Evolutionary conservation across 345 rosid species (phyloP).

Genomic region (Raphanus raphanistrum): DNA sequence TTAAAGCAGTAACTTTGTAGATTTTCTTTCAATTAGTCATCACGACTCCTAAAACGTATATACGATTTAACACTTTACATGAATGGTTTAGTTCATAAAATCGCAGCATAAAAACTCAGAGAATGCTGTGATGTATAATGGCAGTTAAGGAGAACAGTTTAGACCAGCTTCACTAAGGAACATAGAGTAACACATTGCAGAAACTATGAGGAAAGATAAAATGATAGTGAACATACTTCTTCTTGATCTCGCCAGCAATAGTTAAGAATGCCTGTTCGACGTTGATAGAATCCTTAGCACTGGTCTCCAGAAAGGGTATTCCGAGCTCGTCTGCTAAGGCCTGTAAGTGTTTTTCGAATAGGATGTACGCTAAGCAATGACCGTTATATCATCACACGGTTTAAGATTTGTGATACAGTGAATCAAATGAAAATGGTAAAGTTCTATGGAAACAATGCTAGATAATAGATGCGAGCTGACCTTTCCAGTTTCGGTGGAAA

Average conservation of each 20-base stretch:
- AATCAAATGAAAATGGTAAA: slow-evolving; percentile 5
- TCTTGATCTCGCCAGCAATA: slow-evolving; percentile 79
- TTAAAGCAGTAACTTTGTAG: not conserved
- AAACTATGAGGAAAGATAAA: not conserved
- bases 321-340: slow-evolving; percentile 82
- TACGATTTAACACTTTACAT: not conserved
- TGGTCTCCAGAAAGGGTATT: slow-evolving; percentile 81
- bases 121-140: slow-evolving; percentile 11
- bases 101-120: not conserved
- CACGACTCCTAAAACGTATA: not conserved
- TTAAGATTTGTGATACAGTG: not conserved
- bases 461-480: slow-evolving; percentile 32
- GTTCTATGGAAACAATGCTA: not conserved
- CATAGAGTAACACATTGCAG: not conserved
- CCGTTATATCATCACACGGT: not conserved
- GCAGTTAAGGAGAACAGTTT: not conserved
- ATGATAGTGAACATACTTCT: slow-evolving; percentile 48
- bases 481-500: slow-evolving; percentile 83
- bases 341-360: slow-evolving; percentile 40
- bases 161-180: not conserved
- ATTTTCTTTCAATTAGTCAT: not conserved
- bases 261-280: slow-evolving; percentile 88
- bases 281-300: slow-evolving; percentile 80
- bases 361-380: slow-evolving; percentile 19
- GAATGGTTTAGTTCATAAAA: not conserved